Percentiles rank a stretch among this genome's conserved stretches.
Evolutionary conservation across 192 early-diverging fungal genomes (phyloP).

Genomic region (Thoreauomyces humboldtii): DNA sequence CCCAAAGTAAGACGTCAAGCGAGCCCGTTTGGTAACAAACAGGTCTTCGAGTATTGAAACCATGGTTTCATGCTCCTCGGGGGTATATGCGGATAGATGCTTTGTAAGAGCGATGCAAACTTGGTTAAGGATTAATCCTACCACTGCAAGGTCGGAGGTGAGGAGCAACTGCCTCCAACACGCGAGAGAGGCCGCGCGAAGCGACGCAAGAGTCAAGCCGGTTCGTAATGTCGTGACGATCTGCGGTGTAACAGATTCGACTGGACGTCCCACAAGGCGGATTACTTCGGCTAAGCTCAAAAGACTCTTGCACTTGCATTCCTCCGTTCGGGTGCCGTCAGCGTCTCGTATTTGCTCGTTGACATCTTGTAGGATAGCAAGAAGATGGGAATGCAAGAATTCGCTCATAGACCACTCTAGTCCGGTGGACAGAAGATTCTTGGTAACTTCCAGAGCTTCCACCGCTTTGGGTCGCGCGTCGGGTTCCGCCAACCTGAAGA

Average conservation of each 20-base stretch:
- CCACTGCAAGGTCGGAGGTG: conserved; percentile 14
- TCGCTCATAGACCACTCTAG: not conserved
- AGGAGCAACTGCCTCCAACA: conserved; percentile 39
- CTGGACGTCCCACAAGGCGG: conserved; percentile 24
- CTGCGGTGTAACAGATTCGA: conserved; percentile 36
- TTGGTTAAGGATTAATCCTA: conserved; percentile 35
- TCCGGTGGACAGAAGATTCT: not conserved
- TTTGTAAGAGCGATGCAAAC: conserved; percentile 27
- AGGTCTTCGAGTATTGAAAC: conserved; percentile 36
- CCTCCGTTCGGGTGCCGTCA: not conserved
- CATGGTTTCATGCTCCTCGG: conserved; percentile 1
- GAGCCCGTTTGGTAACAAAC: conserved; percentile 17
- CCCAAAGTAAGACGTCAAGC: conserved; percentile 8
- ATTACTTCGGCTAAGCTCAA: conserved; percentile 33
- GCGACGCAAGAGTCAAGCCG: conserved; percentile 23
- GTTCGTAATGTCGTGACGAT: conserved; percentile 44
- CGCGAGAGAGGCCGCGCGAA: conserved; percentile 27
- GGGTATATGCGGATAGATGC: conserved; percentile 22
- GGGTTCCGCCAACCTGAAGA: too few relatives aligned
- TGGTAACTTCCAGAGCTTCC: not conserved
- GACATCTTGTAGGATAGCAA: conserved; percentile 35
- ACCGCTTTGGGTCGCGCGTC: not conserved
- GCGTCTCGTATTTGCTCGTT: conserved; percentile 31
- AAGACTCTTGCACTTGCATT: conserved; percentile 33
- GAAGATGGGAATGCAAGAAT: conserved; percentile 28